A percentile compares a stretch with the other conserved stretches of the same genome.
These are phyloP conservation scores for Xylaria castorea DNA, from an alignment of 495 filamentous ascomycete genomes.

Conservation along the genomic window DNA sequence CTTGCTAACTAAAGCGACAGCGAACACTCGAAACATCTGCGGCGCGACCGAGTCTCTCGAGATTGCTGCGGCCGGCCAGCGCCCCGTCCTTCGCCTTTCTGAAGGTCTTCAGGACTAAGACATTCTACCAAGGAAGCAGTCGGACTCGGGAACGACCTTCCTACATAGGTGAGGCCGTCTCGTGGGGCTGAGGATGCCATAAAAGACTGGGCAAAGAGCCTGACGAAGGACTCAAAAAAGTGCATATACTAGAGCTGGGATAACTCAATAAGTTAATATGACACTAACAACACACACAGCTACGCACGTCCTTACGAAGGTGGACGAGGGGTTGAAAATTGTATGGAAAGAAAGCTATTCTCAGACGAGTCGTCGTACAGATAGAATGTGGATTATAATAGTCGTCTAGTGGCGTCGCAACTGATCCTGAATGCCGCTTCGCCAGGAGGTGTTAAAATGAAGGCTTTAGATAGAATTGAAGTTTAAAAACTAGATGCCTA, in stretches of 20 bases:
- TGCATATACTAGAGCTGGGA: neutral
- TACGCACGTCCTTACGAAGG: neutral
- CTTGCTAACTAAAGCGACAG: neutral
- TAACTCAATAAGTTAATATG: constrained; percentile 4
- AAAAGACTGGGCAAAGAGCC: neutral
- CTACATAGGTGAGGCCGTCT: neutral
- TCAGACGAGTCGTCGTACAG: neutral
- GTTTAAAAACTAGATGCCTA: constrained; percentile 8
- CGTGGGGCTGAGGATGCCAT: neutral
- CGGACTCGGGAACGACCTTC: neutral
- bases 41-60: neutral
- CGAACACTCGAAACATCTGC: neutral
- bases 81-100: neutral
- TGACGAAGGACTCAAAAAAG: neutral
- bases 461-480: neutral
- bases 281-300: neutral
- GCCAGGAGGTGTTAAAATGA: neutral
- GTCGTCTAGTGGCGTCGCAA: neutral
- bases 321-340: neutral
- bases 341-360: neutral
- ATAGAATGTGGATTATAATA: neutral
- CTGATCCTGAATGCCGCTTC: neutral
- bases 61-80: neutral
- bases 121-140: neutral
- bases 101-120: neutral